Evolutionary conservation across 345 rosid genomes (phyloP).

Genomic region (Carallia brachiata): DNA sequence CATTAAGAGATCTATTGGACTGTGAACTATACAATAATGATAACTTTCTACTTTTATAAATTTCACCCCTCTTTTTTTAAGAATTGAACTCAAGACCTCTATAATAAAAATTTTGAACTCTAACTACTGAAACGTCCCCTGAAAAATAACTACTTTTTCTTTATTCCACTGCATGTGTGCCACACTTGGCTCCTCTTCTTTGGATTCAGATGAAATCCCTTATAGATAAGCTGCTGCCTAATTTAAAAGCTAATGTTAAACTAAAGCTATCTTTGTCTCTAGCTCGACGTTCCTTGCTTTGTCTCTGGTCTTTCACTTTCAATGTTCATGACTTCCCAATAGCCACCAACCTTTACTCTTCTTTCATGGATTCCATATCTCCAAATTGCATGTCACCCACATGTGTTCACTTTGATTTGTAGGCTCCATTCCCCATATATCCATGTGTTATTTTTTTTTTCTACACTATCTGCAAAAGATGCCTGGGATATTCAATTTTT

Average conservation of each 20-base stretch:
- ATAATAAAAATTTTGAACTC: too few relatives aligned
- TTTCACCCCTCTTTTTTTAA: too few relatives aligned
- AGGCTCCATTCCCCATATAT: constrained; percentile 18
- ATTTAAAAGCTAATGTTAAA: constrained; percentile 27
- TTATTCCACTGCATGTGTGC: constrained; percentile 29
- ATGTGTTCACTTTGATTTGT: constrained; percentile 41
- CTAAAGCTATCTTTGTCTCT: constrained; percentile 36
- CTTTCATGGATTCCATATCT: constrained; percentile 26
- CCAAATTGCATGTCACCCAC: constrained; percentile 40
- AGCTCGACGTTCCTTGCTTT: constrained; percentile 51
- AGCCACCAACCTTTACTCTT: constrained; percentile 19
- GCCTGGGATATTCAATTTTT: constrained; percentile 40
- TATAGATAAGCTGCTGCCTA: constrained; percentile 20
- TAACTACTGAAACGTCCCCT: too few relatives aligned
- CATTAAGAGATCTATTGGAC: too few relatives aligned
- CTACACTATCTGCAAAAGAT: constrained; percentile 22
- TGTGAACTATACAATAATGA: too few relatives aligned
- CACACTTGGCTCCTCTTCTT: constrained; percentile 32
- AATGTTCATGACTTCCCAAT: constrained; percentile 14
- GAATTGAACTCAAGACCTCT: too few relatives aligned
- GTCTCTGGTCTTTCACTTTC: constrained; percentile 42
- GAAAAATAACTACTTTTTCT: background rate
- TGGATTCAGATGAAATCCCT: constrained; percentile 28
- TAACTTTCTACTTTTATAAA: too few relatives aligned
- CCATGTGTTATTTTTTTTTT: constrained; percentile 6